phyloP scores from a whole-genome alignment of 2,329 filamentous ascomycete species.

The Sclerotinia glacialis region DNA sequence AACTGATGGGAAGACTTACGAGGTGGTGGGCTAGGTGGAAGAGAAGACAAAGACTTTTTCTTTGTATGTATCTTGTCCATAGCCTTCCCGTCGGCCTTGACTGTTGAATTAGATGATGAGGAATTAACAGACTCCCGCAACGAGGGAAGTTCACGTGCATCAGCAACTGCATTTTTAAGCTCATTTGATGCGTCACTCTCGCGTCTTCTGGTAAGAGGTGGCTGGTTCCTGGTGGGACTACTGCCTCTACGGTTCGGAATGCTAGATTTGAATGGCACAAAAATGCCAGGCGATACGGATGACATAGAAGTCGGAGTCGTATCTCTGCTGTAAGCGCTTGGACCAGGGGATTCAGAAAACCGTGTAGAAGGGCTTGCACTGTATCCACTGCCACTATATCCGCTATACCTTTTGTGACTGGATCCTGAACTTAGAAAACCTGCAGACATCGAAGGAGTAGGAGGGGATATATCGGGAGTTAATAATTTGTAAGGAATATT shows the following conservation, averaged over 20 bases:
- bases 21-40: constrained; percentile 59
- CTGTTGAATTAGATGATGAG: constrained; percentile 69
- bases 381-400: constrained; percentile 47
- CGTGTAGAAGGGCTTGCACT: constrained; percentile 72
- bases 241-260: constrained; percentile 50
- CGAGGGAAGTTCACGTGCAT: constrained; percentile 58
- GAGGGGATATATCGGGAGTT: constrained; percentile 64
- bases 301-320: constrained; percentile 77
- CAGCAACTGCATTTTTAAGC: constrained; percentile 45
- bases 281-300: constrained; percentile 66
- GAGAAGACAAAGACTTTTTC: constrained; percentile 46
- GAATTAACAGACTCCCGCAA: constrained; percentile 69
- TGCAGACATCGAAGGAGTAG: constrained; percentile 61
- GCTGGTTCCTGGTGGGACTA: constrained; percentile 55
- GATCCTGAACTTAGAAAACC: constrained; percentile 20
- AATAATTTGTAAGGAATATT: constrained; percentile 56
- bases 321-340: constrained; percentile 69
- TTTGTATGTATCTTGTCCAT: constrained; percentile 43
- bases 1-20: constrained; percentile 61
- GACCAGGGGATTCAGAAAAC: constrained; percentile 69
- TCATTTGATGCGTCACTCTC: constrained; percentile 55
- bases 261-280: constrained; percentile 44
- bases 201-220: constrained; percentile 58
- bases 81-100: constrained; percentile 52
- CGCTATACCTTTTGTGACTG: constrained; percentile 44